A percentile compares a stretch with the other conserved stretches of the same genome.
These are phyloP conservation scores for Coemansia furcata DNA, from an alignment of 192 early-diverging fungal species.

Conservation along the genomic window DNA sequence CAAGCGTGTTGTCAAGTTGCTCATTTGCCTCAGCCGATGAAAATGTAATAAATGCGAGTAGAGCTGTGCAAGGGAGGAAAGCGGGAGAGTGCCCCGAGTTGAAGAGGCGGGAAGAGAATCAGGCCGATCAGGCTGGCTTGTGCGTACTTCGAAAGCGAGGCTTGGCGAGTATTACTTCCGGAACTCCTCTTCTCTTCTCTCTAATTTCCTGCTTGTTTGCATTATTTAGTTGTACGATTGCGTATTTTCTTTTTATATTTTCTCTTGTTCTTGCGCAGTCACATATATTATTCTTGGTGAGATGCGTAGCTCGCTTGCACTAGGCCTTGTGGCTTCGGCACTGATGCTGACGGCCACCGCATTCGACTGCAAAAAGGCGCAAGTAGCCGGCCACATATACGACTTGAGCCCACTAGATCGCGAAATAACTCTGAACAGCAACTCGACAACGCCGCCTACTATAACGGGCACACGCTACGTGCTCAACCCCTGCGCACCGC, in stretches of 20 bases:
- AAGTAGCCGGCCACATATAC: slow-evolving; percentile 36
- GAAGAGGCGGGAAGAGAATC: neutral
- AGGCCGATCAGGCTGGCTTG: neutral
- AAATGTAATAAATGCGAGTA: neutral
- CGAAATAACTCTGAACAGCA: slow-evolving; percentile 28
- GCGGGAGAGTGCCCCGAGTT: neutral
- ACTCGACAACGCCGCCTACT: slow-evolving; percentile 46
- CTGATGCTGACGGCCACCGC: slow-evolving; percentile 6
- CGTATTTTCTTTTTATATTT: neutral
- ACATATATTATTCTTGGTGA: neutral
- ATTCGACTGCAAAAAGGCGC: slow-evolving; percentile 49
- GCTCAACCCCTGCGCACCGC: slow-evolving; percentile 47
- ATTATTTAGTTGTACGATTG: neutral
- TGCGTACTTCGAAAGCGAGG: neutral
- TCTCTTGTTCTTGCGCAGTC: neutral
- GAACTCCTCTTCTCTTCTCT: neutral
- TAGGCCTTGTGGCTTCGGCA: slow-evolving; percentile 6
- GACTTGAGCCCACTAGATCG: slow-evolving; percentile 35
- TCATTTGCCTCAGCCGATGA: neutral
- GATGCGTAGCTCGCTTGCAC: slow-evolving; percentile 6
- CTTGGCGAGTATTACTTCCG: neutral
- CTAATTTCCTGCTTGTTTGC: neutral
- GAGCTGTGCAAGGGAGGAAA: neutral
- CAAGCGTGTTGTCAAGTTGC: neutral
- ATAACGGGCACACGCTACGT: slow-evolving; percentile 29